These are phyloP conservation scores for Hordeum marinum DNA, from an alignment of 176 grass and related monocot species.

Conservation along the genomic window DNA sequence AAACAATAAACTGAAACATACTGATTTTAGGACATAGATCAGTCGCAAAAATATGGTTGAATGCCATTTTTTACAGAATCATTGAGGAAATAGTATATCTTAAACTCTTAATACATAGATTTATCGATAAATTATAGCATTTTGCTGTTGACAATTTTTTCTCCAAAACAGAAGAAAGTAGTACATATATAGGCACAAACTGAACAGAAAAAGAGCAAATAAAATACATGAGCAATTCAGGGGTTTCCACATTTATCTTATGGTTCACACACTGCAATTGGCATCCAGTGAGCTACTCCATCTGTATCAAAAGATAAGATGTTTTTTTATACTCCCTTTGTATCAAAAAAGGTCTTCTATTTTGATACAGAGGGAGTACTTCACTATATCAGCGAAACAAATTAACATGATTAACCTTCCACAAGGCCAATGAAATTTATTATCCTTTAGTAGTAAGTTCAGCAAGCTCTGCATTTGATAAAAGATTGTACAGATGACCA, in stretches of 20 bases:
- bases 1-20: background rate
- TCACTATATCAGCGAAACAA: background rate
- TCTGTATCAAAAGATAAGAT: too few species aligned
- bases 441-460: background rate
- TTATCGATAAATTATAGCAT: conserved; percentile 7
- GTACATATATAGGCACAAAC: conserved; percentile 4
- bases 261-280: background rate
- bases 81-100: conserved; percentile 4
- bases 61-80: background rate
- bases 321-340: too few species aligned
- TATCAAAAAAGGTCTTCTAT: too few species aligned
- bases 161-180: conserved; percentile 6
- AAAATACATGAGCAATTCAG: background rate
- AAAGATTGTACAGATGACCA: conserved; percentile 12
- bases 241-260: background rate
- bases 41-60: background rate
- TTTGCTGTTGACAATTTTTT: conserved; percentile 13
- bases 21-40: background rate
- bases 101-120: conserved; percentile 3
- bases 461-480: conserved; percentile 11
- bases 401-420: background rate
- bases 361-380: too few species aligned
- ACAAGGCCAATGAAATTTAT: background rate
- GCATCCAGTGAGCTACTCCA: background rate
- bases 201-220: background rate